Conservation (phyloP, 495 filamentous ascomycete genomes). For the Podospora appendiculata region DNA sequence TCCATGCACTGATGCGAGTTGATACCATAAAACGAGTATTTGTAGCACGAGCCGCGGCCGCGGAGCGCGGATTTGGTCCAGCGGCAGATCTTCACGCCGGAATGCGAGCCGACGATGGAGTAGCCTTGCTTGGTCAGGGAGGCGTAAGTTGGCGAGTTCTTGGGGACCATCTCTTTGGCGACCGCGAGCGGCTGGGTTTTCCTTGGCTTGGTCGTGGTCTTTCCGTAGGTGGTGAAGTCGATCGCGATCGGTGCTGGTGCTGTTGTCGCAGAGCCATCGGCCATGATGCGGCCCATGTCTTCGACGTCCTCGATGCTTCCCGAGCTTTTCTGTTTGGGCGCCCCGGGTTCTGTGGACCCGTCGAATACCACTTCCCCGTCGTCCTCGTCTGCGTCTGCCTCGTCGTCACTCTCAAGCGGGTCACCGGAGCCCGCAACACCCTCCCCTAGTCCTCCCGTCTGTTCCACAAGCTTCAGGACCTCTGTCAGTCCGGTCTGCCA, state of each 20-base stretch:
- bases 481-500: conserved; percentile 73
- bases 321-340: conserved; percentile 30
- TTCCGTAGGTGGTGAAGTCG: conserved; percentile 70
- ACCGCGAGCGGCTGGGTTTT: conserved; percentile 32
- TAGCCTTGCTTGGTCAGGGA: conserved; percentile 95
- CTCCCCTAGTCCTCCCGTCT: conserved; percentile 63
- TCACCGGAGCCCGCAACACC: conserved; percentile 77
- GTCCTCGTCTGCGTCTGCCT: conserved; percentile 48
- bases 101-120: conserved; percentile 88
- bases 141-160: conserved; percentile 75
- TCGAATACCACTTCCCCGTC: conserved; percentile 52
- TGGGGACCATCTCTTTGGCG: conserved; percentile 88
- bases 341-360: conserved; percentile 23
- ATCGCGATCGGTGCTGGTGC: conserved; percentile 55
- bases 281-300: conserved; percentile 64
- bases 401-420: conserved; percentile 74
- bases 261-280: conserved; percentile 21
- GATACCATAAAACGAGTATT: conserved; percentile 94
- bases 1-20: conserved; percentile 96
- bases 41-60: conserved; percentile 92
- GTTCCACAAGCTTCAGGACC: conserved; percentile 52
- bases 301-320: conserved; percentile 68
- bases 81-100: conserved; percentile 93
- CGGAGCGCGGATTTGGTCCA: conserved; percentile 99
- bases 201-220: conserved; percentile 38